Evolutionary conservation across 1,284 basidiomycete species (phyloP).

Genomic region (Blastosporella zonata): DNA sequence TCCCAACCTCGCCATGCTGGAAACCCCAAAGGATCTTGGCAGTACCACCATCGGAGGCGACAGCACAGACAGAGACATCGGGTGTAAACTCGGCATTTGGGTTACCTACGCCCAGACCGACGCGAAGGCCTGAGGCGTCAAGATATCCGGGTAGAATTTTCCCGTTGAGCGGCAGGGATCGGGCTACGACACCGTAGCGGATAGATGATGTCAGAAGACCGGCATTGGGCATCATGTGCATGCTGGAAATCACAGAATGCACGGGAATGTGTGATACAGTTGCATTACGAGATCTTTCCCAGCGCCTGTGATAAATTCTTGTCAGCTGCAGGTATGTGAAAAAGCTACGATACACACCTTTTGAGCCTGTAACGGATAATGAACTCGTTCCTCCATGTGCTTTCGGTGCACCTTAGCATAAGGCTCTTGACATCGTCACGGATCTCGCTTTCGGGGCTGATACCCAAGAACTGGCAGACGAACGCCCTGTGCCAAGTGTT

Average conservation of each 20-base stretch:
- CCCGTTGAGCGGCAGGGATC: slow-evolving; percentile 71
- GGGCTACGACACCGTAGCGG: slow-evolving; percentile 71
- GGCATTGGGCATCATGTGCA: slow-evolving; percentile 57
- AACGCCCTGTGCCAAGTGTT: slow-evolving; percentile 86
- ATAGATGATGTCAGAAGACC: slow-evolving; percentile 66
- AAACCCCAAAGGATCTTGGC: slow-evolving; percentile 78
- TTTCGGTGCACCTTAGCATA: slow-evolving; percentile 55
- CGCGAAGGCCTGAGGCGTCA: slow-evolving; percentile 62
- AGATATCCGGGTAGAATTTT: slow-evolving; percentile 72
- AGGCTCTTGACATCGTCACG: slow-evolving; percentile 38
- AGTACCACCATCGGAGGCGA: slow-evolving; percentile 63
- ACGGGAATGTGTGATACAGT: slow-evolving; percentile 63
- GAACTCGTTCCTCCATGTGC: slow-evolving; percentile 70
- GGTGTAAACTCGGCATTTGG: slow-evolving; percentile 77
- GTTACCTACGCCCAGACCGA: slow-evolving; percentile 68
- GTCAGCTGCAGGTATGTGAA: background rate
- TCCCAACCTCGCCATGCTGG: slow-evolving; percentile 63
- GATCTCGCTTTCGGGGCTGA: slow-evolving; percentile 58
- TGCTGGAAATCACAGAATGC: slow-evolving; percentile 48
- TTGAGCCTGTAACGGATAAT: slow-evolving; percentile 50
- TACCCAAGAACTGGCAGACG: slow-evolving; percentile 63
- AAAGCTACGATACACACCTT: slow-evolving; percentile 36
- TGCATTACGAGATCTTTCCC: slow-evolving; percentile 63
- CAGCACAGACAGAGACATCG: slow-evolving; percentile 55
- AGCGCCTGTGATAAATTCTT: slow-evolving; percentile 49